A percentile compares a stretch with the other conserved stretches of the same genome.
Conservation (phyloP, 495 filamentous ascomycete species). For the Pseudevernia furfuracea region DNA sequence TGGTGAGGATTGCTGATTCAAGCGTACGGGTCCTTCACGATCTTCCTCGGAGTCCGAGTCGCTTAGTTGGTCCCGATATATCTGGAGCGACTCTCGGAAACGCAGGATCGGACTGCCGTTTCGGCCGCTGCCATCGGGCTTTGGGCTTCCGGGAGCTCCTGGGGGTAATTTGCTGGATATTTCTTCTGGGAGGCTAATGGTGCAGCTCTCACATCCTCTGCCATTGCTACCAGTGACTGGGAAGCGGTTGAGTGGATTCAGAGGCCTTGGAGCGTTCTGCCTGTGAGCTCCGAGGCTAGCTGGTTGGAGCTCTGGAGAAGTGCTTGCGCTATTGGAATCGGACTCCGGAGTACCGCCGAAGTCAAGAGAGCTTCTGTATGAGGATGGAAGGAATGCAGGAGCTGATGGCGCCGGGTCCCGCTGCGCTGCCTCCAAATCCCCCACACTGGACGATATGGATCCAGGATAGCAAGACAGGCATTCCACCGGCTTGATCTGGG, state of each 20-base stretch:
- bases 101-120: conserved; percentile 53
- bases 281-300: conserved; percentile 11
- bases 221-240: conserved; percentile 26
- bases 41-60: conserved; percentile 35
- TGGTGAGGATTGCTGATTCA: conserved; percentile 24
- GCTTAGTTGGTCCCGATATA: conserved; percentile 37
- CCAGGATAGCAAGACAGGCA: conserved; percentile 61
- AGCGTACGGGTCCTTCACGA: conserved; percentile 28
- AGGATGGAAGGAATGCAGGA: neutral
- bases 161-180: conserved; percentile 47
- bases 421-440: conserved; percentile 14
- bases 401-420: neutral
- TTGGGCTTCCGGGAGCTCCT: conserved; percentile 45
- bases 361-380: conserved; percentile 11
- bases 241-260: conserved; percentile 11
- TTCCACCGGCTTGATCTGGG: conserved; percentile 71
- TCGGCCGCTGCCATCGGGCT: conserved; percentile 42
- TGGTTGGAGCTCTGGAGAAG: conserved; percentile 11
- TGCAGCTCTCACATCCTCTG: conserved; percentile 53
- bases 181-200: conserved; percentile 46
- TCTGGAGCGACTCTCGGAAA: conserved; percentile 43
- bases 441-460: conserved; percentile 21
- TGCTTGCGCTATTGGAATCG: conserved; percentile 11
- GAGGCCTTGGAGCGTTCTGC: conserved; percentile 22
- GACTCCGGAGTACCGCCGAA: conserved; percentile 17